Evolutionary conservation across 441 rosid genomes (phyloP).

Genomic region (Erodium chrysanthum): DNA sequence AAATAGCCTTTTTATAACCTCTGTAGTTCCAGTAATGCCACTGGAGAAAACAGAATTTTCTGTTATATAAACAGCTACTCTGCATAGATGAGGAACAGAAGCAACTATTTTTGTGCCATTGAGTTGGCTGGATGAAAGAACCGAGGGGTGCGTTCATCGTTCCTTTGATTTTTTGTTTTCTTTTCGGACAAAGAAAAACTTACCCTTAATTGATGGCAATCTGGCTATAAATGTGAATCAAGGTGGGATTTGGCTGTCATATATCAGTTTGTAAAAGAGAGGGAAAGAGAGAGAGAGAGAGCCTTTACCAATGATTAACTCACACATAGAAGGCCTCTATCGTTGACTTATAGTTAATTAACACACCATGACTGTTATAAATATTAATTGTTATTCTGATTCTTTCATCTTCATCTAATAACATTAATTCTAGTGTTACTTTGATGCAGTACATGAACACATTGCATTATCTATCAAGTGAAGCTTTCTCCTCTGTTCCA

Average conservation of each 20-base stretch:
- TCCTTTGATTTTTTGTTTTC: too few relatives aligned
- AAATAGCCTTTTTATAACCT: background rate
- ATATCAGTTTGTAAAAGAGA: background rate
- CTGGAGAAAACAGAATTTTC: background rate
- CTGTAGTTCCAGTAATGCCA: background rate
- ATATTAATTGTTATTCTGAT: background rate
- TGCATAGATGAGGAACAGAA: background rate
- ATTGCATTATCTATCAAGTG: conserved; percentile 74
- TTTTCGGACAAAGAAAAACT: too few relatives aligned
- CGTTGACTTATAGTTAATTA: too few relatives aligned
- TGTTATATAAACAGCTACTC: too few relatives aligned
- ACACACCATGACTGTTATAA: too few relatives aligned
- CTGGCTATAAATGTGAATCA: background rate
- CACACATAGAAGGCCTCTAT: background rate
- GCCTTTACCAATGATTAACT: background rate
- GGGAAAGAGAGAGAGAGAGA: background rate
- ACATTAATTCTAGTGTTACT: conserved; percentile 17
- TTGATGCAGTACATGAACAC: conserved; percentile 75
- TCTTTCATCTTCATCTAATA: too few relatives aligned
- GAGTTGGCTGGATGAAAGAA: too few relatives aligned
- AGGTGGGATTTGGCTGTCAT: background rate
- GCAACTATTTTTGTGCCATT: too few relatives aligned
- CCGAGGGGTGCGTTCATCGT: too few relatives aligned
- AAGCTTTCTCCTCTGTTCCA: conserved; percentile 72
- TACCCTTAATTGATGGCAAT: background rate